Percentiles rank a stretch among this genome's conserved stretches.
Conservation (phyloP, 371 early-diverging fungal species). For the Blyttiomyces sp. region DNA sequence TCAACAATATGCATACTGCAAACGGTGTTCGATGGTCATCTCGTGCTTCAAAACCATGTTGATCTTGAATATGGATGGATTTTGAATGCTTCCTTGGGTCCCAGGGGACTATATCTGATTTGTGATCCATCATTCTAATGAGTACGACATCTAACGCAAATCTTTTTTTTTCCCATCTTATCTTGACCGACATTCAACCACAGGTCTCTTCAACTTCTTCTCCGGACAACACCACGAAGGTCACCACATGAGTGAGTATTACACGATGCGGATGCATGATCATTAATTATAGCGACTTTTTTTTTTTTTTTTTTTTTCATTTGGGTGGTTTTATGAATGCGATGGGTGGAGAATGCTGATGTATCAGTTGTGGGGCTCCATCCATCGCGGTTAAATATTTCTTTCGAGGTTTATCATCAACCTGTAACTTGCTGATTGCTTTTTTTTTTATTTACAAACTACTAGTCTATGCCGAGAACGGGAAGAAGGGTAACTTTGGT, state of each 20-base stretch:
- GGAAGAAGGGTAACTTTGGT: constrained; percentile 42
- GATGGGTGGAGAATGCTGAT: neutral
- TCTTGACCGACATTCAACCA: neutral
- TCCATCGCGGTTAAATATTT: neutral
- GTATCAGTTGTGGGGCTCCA: neutral
- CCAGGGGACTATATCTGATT: too few relatives aligned
- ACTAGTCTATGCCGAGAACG: constrained; percentile 11
- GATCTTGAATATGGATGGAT: too few relatives aligned
- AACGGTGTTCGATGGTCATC: too few relatives aligned
- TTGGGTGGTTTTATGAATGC: neutral
- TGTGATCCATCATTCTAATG: too few relatives aligned
- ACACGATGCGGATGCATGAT: too few relatives aligned
- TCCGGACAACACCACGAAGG: neutral
- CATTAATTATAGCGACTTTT: too few relatives aligned
- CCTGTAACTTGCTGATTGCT: neutral
- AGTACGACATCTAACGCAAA: neutral
- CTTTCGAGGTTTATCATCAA: too few relatives aligned
- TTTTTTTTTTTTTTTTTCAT: too few relatives aligned
- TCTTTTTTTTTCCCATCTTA: neutral
- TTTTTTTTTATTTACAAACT: neutral
- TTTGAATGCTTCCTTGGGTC: too few relatives aligned
- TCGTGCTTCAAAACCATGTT: too few relatives aligned
- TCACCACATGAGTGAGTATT: neutral
- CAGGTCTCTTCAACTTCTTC: constrained; percentile 16
- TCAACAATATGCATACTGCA: too few relatives aligned